Percentiles rank a stretch among this genome's conserved stretches.
Conservation (phyloP, 2,329 filamentous ascomycete species). For the Aspergillus bombycis region DNA sequence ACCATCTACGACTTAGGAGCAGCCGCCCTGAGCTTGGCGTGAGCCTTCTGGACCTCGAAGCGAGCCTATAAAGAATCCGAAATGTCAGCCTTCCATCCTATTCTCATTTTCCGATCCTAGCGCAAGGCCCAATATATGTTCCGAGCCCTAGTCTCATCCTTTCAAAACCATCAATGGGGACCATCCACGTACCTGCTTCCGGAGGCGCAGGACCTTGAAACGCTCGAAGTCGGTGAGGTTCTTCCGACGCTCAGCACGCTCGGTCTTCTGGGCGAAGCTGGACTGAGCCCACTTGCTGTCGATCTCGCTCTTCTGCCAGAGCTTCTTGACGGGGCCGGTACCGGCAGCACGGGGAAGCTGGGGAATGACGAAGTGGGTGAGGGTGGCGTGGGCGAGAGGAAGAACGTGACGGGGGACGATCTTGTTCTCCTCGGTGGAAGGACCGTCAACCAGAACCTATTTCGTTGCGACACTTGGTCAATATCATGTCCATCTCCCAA, state of each 20-base stretch:
- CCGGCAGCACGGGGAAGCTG: conserved; percentile 85
- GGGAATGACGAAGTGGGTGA: conserved; percentile 86
- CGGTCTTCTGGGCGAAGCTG: conserved; percentile 92
- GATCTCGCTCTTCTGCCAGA: conserved; percentile 89
- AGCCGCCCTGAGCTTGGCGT: conserved; percentile 87
- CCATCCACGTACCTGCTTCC: conserved; percentile 85
- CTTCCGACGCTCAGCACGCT: conserved; percentile 82
- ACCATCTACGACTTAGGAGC: conserved; percentile 64
- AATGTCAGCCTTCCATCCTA: conserved; percentile 19
- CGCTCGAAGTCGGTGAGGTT: conserved; percentile 97
- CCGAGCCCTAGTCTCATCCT: neutral
- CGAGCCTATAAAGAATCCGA: conserved; percentile 59
- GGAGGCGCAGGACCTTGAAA: conserved; percentile 99
- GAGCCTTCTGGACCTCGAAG: conserved; percentile 95
- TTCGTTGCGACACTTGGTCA: conserved; percentile 10
- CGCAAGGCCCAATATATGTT: neutral
- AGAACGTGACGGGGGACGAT: conserved; percentile 85
- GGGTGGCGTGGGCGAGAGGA: conserved; percentile 78
- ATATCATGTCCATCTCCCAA: conserved; percentile 23
- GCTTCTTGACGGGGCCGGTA: conserved; percentile 78
- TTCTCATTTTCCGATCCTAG: neutral
- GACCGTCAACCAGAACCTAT: conserved; percentile 95
- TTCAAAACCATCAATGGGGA: neutral
- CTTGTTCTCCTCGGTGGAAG: conserved; percentile 77
- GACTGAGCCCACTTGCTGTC: conserved; percentile 91